Base-by-base conservation (phyloP, 257 asterid genomes). In the Ballota nigra region DNA sequence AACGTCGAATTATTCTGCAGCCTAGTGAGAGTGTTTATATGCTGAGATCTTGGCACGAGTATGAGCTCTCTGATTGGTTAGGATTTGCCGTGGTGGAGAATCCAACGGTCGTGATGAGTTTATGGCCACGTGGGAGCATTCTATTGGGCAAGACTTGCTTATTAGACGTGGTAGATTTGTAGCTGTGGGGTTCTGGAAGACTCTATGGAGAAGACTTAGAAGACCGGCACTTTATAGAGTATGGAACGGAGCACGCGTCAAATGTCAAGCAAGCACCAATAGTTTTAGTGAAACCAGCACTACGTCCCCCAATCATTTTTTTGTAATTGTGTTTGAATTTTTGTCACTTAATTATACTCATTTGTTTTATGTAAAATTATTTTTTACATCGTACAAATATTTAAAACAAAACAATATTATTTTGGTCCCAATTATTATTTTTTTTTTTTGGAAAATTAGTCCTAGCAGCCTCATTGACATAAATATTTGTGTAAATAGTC, bases 91-190 rank as follows among this genome's bases (percentile, higher is more conserved):
- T 58, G 77, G 24, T 83, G 96, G 90, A 69, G 0, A 28, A 83
- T 89, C 85, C 3, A 12, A 81, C 87, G 96, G 84, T 31, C 3
- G 7, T 1, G 1, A 18, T 31, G 57, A 31, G 8, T 10, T 55
- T 0, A 0, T 3, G 0, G 29, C 22, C 7, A 80, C 89, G 90
- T 89, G 96, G 90, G 78, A 15, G 10, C 0, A 0, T 33, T 1
- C 40, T 10, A 89, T 88, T 90, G 91, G 95, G 31, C 10, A 0
- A 0, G n/a, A 19, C 22, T 9, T 15, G 38, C 69, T 79, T 65
- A 49, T 15, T 64, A 61, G 86, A 84, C 92, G 90, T 86, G 91
- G 96, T 74, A 51, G 63, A 33, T 23, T 23, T 6, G 3, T n/a
- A 19, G 52, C 22, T 15, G 40, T 67, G 51, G 78, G 66, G 62